Percentiles rank a stretch among this genome's conserved stretches.
Conservation (phyloP, 257 asterid genomes). For the Rauvolfia tetraphylla region DNA sequence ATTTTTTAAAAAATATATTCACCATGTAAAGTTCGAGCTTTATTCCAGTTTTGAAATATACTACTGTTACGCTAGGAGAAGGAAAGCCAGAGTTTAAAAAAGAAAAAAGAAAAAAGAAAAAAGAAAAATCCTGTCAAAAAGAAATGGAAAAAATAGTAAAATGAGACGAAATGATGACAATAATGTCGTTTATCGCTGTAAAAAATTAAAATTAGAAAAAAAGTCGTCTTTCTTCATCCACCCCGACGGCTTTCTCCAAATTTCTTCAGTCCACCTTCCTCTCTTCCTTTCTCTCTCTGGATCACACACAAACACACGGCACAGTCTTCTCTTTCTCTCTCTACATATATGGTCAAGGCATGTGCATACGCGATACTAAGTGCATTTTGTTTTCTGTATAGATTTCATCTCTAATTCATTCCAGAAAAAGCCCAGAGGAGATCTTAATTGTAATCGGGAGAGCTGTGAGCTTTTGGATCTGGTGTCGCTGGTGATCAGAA, state of each 20-base stretch:
- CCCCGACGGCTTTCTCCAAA: slow-evolving; percentile 51
- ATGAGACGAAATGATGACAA: slow-evolving; percentile 1
- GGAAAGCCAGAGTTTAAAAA: no score
- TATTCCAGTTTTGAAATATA: no score
- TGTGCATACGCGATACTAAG: neutral
- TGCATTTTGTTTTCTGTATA: slow-evolving; percentile 8
- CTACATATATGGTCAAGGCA: slow-evolving; percentile 13
- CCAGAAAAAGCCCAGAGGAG: neutral
- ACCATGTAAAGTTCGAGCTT: no score
- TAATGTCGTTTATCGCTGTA: neutral
- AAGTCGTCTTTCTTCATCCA: slow-evolving; percentile 57
- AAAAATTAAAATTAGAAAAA: slow-evolving; percentile 11
- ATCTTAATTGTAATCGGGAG: slow-evolving; percentile 12
- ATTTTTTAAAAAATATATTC: no score
- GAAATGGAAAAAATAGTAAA: neutral
- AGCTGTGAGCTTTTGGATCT: slow-evolving; percentile 48
- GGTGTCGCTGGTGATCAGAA: slow-evolving; percentile 20
- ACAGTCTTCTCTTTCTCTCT: slow-evolving; percentile 32
- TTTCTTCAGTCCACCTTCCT: slow-evolving; percentile 36
- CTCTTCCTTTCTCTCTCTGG: slow-evolving; percentile 65
- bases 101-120: no score
- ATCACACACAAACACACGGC: slow-evolving; percentile 41
- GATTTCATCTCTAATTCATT: neutral
- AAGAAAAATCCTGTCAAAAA: no score
- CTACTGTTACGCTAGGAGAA: no score